Conservation (phyloP, 768 basidiomycete genomes). For the Mycena metata region DNA sequence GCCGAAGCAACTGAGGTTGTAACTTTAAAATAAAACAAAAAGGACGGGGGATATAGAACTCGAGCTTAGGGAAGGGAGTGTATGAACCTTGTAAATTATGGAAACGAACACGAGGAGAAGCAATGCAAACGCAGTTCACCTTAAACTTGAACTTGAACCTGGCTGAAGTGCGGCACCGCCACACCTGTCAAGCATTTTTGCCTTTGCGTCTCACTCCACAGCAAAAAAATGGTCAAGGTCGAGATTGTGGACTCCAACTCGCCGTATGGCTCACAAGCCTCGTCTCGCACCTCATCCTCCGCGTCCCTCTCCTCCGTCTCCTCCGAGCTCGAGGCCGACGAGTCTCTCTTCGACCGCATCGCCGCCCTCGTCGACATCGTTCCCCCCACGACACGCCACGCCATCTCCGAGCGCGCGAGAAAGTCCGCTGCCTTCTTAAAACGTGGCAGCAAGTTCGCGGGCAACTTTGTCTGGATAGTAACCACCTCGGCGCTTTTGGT, state of each 20-base stretch:
- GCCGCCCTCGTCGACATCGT: slow-evolving; percentile 96
- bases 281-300: slow-evolving; percentile 78
- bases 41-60: no score
- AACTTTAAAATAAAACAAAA: no score
- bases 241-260: slow-evolving; percentile 89
- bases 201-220: no score
- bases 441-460: slow-evolving; percentile 77
- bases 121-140: no score
- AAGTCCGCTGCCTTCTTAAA: slow-evolving; percentile 75
- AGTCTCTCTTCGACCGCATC: slow-evolving; percentile 90
- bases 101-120: no score
- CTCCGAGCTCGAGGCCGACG: slow-evolving; percentile 79
- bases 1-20: no score
- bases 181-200: no score
- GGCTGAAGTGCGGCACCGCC: no score
- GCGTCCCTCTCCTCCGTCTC: slow-evolving; percentile 85
- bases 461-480: slow-evolving; percentile 94
- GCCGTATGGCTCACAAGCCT: slow-evolving; percentile 81
- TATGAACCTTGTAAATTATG: no score
- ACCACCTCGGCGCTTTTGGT: slow-evolving; percentile 95
- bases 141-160: no score
- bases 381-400: slow-evolving; percentile 88
- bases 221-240: slow-evolving; percentile 85
- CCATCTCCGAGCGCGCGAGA: slow-evolving; percentile 71
- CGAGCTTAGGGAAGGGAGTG: no score